Conservation (phyloP, 768 basidiomycete species). For the Kwoniella sp. region DNA sequence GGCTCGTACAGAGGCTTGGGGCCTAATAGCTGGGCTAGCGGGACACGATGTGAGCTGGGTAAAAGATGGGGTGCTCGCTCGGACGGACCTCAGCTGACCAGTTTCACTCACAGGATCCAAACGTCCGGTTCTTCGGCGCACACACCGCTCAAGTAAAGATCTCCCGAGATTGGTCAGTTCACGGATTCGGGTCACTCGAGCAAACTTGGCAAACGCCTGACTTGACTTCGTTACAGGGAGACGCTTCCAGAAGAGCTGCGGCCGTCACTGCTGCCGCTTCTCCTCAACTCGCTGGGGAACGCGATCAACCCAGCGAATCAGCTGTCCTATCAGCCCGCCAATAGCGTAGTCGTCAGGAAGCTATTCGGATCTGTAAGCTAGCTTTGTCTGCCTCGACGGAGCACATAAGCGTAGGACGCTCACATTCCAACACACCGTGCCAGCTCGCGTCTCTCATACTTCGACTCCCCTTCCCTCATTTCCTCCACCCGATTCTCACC, state of each 20-base stretch:
- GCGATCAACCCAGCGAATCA: slow-evolving; percentile 56
- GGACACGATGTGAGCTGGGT: slow-evolving; percentile 43
- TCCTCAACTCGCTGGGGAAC: slow-evolving; percentile 71
- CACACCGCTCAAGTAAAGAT: slow-evolving; percentile 94
- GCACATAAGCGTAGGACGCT: slow-evolving; percentile 61
- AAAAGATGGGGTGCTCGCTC: too few relatives aligned
- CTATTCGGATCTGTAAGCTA: slow-evolving; percentile 78
- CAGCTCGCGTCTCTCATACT: slow-evolving; percentile 72
- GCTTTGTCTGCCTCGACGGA: slow-evolving; percentile 8
- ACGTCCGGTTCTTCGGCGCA: slow-evolving; percentile 92
- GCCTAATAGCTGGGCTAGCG: slow-evolving; percentile 49
- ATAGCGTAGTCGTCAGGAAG: slow-evolving; percentile 78
- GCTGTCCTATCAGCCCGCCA: slow-evolving; percentile 62
- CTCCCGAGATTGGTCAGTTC: slow-evolving; percentile 77
- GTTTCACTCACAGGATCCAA: slow-evolving; percentile 61
- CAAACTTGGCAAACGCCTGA: not conserved
- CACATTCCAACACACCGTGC: too few relatives aligned
- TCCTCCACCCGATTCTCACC: slow-evolving; percentile 71
- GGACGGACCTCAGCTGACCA: too few relatives aligned
- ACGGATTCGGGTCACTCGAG: too few relatives aligned
- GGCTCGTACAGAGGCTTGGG: slow-evolving; percentile 50
- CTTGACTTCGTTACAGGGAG: slow-evolving; percentile 62
- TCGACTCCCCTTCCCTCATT: slow-evolving; percentile 65
- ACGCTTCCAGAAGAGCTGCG: slow-evolving; percentile 68
- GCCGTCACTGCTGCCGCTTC: slow-evolving; percentile 65